These are phyloP conservation scores for Malassezia slooffiae DNA, from an alignment of 1,284 basidiomycete species.

Conservation along the genomic window DNA sequence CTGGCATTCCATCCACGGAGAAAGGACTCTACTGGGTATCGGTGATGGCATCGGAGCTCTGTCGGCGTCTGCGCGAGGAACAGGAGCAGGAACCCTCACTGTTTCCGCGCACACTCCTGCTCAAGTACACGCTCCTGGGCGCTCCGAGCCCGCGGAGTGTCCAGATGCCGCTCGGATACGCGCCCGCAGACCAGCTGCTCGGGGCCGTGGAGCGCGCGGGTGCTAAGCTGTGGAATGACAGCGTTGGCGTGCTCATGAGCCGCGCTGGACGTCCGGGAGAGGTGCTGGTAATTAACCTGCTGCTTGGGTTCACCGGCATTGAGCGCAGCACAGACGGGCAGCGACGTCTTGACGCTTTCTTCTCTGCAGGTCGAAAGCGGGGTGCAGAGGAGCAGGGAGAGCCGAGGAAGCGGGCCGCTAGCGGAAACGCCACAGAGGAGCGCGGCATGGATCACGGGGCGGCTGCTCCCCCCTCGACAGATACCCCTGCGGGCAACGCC, in stretches of 20 bases:
- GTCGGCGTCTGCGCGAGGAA: slow-evolving; percentile 70
- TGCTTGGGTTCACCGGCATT: slow-evolving; percentile 10
- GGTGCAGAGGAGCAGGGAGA: too few relatives aligned
- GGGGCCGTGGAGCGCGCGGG: slow-evolving; percentile 67
- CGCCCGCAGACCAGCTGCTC: slow-evolving; percentile 22
- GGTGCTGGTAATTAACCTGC: background rate
- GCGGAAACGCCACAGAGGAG: too few relatives aligned
- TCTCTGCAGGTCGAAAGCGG: too few relatives aligned
- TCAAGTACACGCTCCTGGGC: slow-evolving; percentile 52
- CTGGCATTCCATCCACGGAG: slow-evolving; percentile 20
- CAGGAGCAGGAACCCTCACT: slow-evolving; percentile 58
- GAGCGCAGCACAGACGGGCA: slow-evolving; percentile 8
- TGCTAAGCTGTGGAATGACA: slow-evolving; percentile 73
- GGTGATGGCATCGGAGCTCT: slow-evolving; percentile 78
- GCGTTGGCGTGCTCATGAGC: slow-evolving; percentile 2
- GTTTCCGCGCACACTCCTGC: slow-evolving; percentile 79
- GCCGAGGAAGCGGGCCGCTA: too few relatives aligned
- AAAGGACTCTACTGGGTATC: slow-evolving; percentile 67
- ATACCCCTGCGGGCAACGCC: too few relatives aligned
- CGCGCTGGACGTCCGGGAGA: background rate
- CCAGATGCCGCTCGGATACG: slow-evolving; percentile 72
- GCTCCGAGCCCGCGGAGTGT: slow-evolving; percentile 55
- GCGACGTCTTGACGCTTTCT: slow-evolving; percentile 5
- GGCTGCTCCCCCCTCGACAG: too few relatives aligned
- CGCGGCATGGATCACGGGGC: too few relatives aligned